Percentiles rank a stretch among this genome's conserved stretches.
These are phyloP conservation scores for Rhinocladiella similis DNA, from an alignment of 2,329 filamentous ascomycete species.

Conservation along the genomic window DNA sequence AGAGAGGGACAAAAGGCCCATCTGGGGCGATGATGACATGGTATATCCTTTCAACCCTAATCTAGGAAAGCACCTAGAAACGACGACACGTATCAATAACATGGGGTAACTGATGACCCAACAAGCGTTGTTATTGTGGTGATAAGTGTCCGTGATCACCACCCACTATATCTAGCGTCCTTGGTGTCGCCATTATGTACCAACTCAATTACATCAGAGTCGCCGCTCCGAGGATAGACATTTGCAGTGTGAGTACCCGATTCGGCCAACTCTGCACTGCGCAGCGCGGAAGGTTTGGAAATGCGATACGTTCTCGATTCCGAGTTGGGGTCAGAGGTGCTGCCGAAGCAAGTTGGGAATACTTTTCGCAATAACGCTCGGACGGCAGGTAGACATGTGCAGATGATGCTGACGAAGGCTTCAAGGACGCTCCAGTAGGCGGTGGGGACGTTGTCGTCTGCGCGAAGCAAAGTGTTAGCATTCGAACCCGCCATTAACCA, in stretches of 20 bases:
- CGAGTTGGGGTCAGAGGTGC: constrained; percentile 5
- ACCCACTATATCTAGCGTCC: neutral
- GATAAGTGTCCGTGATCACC: neutral
- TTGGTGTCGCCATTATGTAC: neutral
- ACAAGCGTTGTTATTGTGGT: no score
- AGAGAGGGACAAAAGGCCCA: no score
- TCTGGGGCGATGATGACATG: no score
- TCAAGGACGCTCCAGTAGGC: constrained; percentile 19
- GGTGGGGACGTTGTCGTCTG: constrained; percentile 20
- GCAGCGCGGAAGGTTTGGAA: constrained; percentile 5
- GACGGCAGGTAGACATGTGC: constrained; percentile 16
- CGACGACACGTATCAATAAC: no score
- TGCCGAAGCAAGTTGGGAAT: constrained; percentile 21
- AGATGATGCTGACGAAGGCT: constrained; percentile 19
- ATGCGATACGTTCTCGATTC: constrained; percentile 16
- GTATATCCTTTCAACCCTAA: no score
- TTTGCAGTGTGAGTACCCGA: neutral
- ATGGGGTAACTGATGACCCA: no score
- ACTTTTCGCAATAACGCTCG: constrained; percentile 19
- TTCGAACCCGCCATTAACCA: neutral
- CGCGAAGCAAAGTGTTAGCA: neutral
- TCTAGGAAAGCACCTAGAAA: no score
- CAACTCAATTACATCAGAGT: constrained; percentile 10
- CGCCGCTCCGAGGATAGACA: neutral
- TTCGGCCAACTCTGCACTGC: neutral